A percentile compares a stretch with the other conserved stretches of the same genome.
Conservation (phyloP, 495 filamentous ascomycete genomes). For the Penicillium subrubescens region DNA sequence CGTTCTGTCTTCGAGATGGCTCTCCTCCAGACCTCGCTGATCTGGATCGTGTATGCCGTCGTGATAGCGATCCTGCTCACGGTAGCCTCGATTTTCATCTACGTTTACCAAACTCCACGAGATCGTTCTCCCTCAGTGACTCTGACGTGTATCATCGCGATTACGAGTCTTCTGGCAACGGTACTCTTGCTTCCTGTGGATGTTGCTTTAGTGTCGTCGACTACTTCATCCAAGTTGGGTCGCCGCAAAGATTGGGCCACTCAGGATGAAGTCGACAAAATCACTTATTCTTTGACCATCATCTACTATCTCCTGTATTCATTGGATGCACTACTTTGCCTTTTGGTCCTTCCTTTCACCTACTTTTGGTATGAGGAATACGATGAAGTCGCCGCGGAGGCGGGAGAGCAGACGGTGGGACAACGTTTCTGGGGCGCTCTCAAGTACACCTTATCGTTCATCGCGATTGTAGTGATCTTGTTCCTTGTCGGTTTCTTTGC, state of each 20-base stretch:
- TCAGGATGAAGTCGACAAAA: slow-evolving; percentile 70
- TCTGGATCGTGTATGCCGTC: slow-evolving; percentile 89
- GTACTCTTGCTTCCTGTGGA: slow-evolving; percentile 92
- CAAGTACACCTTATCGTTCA: slow-evolving; percentile 88
- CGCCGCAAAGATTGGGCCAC: slow-evolving; percentile 94
- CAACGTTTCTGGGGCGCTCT: slow-evolving; percentile 76
- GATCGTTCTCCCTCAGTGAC: slow-evolving; percentile 82
- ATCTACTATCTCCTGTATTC: slow-evolving; percentile 94
- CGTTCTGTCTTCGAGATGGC: slow-evolving; percentile 49
- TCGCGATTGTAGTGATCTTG: slow-evolving; percentile 75
- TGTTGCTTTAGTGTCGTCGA: slow-evolving; percentile 90
- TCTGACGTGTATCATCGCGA: slow-evolving; percentile 79
- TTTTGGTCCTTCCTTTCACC: slow-evolving; percentile 88
- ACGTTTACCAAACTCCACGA: slow-evolving; percentile 81
- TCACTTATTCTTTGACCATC: slow-evolving; percentile 76
- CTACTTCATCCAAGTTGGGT: slow-evolving; percentile 71
- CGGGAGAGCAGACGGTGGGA: slow-evolving; percentile 69
- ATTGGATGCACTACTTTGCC: slow-evolving; percentile 86
- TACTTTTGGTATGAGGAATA: slow-evolving; percentile 99
- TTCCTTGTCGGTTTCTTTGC: slow-evolving; percentile 94
- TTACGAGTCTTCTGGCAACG: slow-evolving; percentile 86
- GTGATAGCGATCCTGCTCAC: slow-evolving; percentile 70
- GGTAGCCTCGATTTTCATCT: slow-evolving; percentile 79
- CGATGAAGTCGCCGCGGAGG: slow-evolving; percentile 78
- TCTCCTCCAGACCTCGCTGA: slow-evolving; percentile 79